Evolutionary conservation across 331 rosid genomes (phyloP).

Genomic region (Saraca asoca): DNA sequence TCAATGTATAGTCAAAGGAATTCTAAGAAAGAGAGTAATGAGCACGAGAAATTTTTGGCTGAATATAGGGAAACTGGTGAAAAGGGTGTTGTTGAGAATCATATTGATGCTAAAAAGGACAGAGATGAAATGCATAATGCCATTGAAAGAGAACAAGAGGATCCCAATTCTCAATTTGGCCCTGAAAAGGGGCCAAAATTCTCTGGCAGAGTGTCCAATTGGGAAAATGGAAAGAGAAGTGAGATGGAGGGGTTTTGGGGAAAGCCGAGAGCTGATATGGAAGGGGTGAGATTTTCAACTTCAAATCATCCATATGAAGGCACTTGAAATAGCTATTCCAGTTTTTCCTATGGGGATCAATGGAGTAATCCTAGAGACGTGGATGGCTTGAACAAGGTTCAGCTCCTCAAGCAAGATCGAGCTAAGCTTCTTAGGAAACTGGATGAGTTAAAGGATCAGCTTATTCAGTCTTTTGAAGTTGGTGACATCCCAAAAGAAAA

Average conservation of each 20-base stretch:
- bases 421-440: constrained; percentile 89
- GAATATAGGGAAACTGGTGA: constrained; percentile 37
- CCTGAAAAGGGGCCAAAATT: constrained; percentile 37
- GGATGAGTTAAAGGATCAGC: constrained; percentile 81
- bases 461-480: constrained; percentile 68
- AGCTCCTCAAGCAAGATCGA: constrained; percentile 76
- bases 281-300: constrained; percentile 67
- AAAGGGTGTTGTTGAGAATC: constrained; percentile 36
- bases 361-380: constrained; percentile 48
- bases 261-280: constrained; percentile 47
- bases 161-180: constrained; percentile 41
- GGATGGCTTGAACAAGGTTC: constrained; percentile 55
- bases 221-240: constrained; percentile 58
- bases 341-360: constrained; percentile 52
- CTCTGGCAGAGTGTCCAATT: constrained; percentile 48
- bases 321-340: constrained; percentile 47
- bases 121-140: too few relatives aligned
- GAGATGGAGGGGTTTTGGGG: constrained; percentile 50
- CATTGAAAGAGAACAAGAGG: constrained; percentile 1
- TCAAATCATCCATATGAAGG: constrained; percentile 66
- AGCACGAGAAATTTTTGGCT: constrained; percentile 36
- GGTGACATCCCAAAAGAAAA: constrained; percentile 61
- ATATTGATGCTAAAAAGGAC: constrained; percentile 9
- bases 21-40: constrained; percentile 42
- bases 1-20: constrained; percentile 46